Percentiles rank a stretch among this genome's conserved stretches.
These are phyloP conservation scores for Lineolata rhizophorae DNA, from an alignment of 495 filamentous ascomycete species.

Conservation along the genomic window DNA sequence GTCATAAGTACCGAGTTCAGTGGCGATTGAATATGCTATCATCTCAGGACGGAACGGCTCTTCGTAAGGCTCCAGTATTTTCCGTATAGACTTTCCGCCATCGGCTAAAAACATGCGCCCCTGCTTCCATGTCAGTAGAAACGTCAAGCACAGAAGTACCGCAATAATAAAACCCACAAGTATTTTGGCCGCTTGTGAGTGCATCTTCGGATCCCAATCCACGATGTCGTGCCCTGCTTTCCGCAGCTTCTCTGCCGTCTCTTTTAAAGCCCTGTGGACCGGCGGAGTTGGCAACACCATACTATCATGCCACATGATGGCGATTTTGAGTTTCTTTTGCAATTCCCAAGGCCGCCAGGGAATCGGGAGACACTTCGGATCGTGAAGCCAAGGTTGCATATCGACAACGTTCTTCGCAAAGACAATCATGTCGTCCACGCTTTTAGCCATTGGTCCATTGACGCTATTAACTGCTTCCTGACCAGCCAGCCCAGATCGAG, in stretches of 20 bases:
- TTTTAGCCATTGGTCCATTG: conserved; percentile 27
- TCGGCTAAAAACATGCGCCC: conserved; percentile 17
- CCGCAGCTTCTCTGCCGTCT: conserved; percentile 22
- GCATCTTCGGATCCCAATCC: conserved; percentile 9
- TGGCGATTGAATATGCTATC: conserved; percentile 9
- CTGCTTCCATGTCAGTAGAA: conserved; percentile 2
- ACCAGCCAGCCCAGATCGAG: conserved; percentile 5
- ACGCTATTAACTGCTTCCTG: conserved; percentile 23
- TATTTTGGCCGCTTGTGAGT: conserved; percentile 8
- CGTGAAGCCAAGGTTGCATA: conserved; percentile 24
- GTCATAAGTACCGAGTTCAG: conserved; percentile 13
- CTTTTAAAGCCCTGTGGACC: conserved; percentile 21
- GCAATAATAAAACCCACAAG: conserved; percentile 5
- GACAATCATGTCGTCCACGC: conserved; percentile 23
- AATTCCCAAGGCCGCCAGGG: conserved; percentile 19
- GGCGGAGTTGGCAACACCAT: conserved; percentile 34
- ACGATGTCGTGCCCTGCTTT: conserved; percentile 12
- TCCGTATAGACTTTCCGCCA: conserved; percentile 14
- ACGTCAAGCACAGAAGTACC: no score
- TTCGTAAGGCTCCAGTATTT: conserved; percentile 10
- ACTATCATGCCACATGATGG: conserved; percentile 29
- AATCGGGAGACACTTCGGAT: conserved; percentile 24
- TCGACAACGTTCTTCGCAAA: conserved; percentile 30
- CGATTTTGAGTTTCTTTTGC: conserved; percentile 22
- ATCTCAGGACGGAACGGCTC: conserved; percentile 17